These are phyloP conservation scores for Phytopythium ostracodes DNA, from an alignment of 352 stramenopile genomes.

Conservation along the genomic window DNA sequence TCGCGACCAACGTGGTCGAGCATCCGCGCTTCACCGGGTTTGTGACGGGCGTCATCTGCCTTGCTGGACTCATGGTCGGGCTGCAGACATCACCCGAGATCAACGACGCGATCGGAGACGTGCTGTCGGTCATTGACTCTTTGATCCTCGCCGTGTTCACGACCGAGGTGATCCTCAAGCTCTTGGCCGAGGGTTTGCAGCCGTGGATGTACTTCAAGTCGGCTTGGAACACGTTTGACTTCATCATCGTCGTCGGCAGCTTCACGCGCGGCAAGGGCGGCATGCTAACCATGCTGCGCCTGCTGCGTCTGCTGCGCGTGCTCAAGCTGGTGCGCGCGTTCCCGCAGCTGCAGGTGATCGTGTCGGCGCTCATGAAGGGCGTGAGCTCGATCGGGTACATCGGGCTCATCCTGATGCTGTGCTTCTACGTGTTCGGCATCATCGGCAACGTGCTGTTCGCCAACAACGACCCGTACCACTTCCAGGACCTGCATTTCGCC, in stretches of 20 bases:
- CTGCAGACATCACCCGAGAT: slow-evolving; percentile 66
- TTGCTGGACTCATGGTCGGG: slow-evolving; percentile 72
- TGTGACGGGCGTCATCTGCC: slow-evolving; percentile 74
- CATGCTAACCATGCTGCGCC: slow-evolving; percentile 80
- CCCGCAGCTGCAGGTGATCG: slow-evolving; percentile 87
- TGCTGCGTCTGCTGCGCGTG: slow-evolving; percentile 79
- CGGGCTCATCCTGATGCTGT: slow-evolving; percentile 82
- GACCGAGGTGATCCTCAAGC: slow-evolving; percentile 70
- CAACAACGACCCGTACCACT: slow-evolving; percentile 87
- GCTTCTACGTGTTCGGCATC: slow-evolving; percentile 91
- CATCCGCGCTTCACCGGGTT: slow-evolving; percentile 56
- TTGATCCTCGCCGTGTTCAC: slow-evolving; percentile 77
- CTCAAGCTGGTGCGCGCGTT: slow-evolving; percentile 87
- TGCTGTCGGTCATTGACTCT: slow-evolving; percentile 50
- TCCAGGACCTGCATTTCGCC: slow-evolving; percentile 81
- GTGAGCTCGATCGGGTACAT: slow-evolving; percentile 89
- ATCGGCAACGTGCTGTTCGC: slow-evolving; percentile 89
- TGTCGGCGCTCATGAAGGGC: slow-evolving; percentile 87
- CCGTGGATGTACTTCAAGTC: slow-evolving; percentile 76
- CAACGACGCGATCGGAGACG: slow-evolving; percentile 37
- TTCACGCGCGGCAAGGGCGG: slow-evolving; percentile 60
- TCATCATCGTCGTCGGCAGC: slow-evolving; percentile 78
- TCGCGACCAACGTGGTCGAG: slow-evolving; percentile 51
- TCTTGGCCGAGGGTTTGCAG: slow-evolving; percentile 69
- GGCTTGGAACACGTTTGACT: slow-evolving; percentile 82